Evolutionary conservation across 768 basidiomycete species (phyloP), one percentile per base, ranked within the genome.

Genomic region (Naematelia encephala): DNA sequence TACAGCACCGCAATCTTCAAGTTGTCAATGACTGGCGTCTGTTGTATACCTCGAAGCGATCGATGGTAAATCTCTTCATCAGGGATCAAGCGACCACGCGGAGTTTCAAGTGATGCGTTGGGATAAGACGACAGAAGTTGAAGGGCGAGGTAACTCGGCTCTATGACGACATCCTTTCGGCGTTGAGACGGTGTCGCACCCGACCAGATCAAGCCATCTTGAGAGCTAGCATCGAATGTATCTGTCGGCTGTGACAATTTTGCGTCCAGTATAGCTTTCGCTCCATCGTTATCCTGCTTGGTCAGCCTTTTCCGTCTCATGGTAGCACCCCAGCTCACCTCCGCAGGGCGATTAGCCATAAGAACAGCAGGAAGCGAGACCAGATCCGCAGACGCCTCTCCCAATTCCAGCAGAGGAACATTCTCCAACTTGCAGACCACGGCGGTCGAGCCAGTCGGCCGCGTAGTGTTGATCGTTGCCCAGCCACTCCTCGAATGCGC

Each of bases 1-100:
- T 98, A 99, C 79, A 99, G 82, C 57, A 99, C 88, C 2, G 91
- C 96, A 30, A 98, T 87, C 77, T 96, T 94, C 78, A 98, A 91
- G 0, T 90, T 92, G 77, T 99, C 96, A 60, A 99, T 93, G 67
- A 98, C 91, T 0, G 92, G 93, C 43, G 89, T 87, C 44, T 83
- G 80, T 67, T 96, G 91, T 46, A 98, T 82, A 5, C 82, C 82
- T 23, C 82, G 80, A 62, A 92, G 80, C 59, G 87, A 84, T 25
- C 82, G 79, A 2, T 83, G 78, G 39, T 89, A 81, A 13, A 79
- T 76, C 1, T 85, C 80, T 10, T 83, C 79, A 48, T 86, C 83
- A 3, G 80, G 77, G 4, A 82, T 70, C 43, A 78, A 59, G 72
- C 81, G 55, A 68, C 79, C 62, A 75, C 80, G 62, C 79, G 82